Base-by-base conservation (phyloP, 805 yeast species). In the Metschnikowia gelsemii region DNA sequence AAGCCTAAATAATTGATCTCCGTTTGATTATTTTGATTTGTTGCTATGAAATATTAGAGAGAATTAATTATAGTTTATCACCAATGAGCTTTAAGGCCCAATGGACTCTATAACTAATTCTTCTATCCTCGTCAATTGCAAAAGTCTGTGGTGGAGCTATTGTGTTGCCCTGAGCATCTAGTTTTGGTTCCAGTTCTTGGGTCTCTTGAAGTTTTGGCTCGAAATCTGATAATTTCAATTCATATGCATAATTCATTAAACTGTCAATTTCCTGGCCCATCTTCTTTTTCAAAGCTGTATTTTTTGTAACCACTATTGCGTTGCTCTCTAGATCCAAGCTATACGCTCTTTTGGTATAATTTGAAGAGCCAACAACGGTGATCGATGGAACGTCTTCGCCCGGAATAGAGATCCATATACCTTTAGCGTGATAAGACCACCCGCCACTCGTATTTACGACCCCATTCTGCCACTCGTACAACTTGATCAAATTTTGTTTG, bases 401-500 rank as follows among this genome's bases (percentile, higher is more conserved):
- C 0, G 88, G 84, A 9, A 70, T 68, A 7, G 78, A 70, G 0
- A 87, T 64, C 98, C 98, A 93, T 4, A 91, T 66, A 1, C 99
- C 99, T 59, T 93, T 93, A 11, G 99, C 98, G 58, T 93, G 99
- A 61, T 93, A 93, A 0, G 97, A 87, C 98, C 99, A 91, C 1
- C 99, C 99, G 21, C 71, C 75, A 0, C 81, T 76, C 6, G 84
- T 76, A 57, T 88, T 87, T 3, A 88, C 96, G 2, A 80, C 68
- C 1, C 99, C 99, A 35, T 77, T 79, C 55, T 78, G 75, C 99
- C 99, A 93, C 62, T 91, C 98, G 42, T 72, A 72, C 26, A 93
- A 66, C 14, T 66, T 62, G 22, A 91, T 80, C 25, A 67, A 51
- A 2, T 66, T 43, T 13, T 69, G 64, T 52, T 71, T 75, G 2